Conservation (phyloP, 768 basidiomycete genomes). For the Polyporus arcularius region DNA sequence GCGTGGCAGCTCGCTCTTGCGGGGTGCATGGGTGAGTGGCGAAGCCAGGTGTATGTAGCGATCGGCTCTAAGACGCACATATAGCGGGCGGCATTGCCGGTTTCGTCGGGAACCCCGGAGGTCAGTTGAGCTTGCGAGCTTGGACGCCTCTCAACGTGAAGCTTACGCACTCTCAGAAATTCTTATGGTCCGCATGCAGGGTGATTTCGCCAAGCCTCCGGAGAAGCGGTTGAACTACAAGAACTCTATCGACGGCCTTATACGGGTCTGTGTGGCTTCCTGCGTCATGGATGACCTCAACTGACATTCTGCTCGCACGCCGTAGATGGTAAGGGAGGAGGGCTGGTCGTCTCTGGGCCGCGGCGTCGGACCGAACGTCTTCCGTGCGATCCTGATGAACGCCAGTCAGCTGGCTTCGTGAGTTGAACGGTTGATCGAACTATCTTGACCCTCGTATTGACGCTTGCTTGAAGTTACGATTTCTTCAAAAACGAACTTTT, state of each 20-base stretch:
- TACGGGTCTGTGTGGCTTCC: slow-evolving; percentile 57
- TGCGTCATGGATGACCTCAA: not conserved
- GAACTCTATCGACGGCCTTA: slow-evolving; percentile 85
- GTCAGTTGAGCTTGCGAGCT: slow-evolving; percentile 36
- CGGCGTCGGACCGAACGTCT: slow-evolving; percentile 83
- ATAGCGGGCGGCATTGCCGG: slow-evolving; percentile 86
- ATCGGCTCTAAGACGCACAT: not conserved
- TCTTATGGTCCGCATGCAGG: slow-evolving; percentile 71
- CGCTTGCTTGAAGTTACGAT: slow-evolving; percentile 63
- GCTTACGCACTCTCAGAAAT: slow-evolving; percentile 22
- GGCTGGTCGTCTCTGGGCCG: slow-evolving; percentile 73
- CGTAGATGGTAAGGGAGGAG: slow-evolving; percentile 86
- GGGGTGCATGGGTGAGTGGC: slow-evolving; percentile 78
- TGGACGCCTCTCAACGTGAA: no score
- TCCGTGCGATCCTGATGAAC: slow-evolving; percentile 88
- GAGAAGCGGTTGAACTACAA: slow-evolving; percentile 91
- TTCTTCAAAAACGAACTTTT: slow-evolving; percentile 87
- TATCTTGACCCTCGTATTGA: not conserved
- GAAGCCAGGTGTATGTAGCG: not conserved
- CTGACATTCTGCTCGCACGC: not conserved
- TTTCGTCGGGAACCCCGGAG: slow-evolving; percentile 86
- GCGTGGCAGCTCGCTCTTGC: slow-evolving; percentile 82
- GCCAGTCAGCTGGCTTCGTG: slow-evolving; percentile 90
- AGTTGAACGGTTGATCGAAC: slow-evolving; percentile 29
- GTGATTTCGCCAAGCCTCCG: slow-evolving; percentile 85